Evolutionary conservation across 805 yeast species (phyloP).

Genomic region (Saturnispora zaruensis): DNA sequence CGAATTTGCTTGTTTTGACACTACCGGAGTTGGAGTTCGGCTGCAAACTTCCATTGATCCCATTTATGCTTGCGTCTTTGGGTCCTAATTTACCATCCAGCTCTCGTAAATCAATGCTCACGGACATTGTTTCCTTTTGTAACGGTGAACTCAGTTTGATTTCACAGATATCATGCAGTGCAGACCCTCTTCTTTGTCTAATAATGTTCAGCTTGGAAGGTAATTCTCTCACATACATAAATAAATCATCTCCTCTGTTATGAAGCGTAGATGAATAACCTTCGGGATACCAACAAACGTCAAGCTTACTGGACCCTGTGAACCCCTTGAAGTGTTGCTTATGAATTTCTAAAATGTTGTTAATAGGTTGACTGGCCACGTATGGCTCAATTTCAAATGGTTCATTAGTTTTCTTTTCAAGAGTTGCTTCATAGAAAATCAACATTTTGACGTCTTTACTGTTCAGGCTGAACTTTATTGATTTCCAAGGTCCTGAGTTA

Average conservation of each 20-base stretch:
- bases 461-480: constrained; percentile 10
- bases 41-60: neutral
- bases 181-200: constrained; percentile 20
- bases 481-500: constrained; percentile 11
- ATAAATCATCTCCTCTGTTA: constrained; percentile 38
- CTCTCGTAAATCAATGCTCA: constrained; percentile 35
- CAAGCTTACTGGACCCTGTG: constrained; percentile 15
- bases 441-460: constrained; percentile 27
- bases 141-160: constrained; percentile 35
- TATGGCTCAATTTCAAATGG: neutral
- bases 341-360: neutral
- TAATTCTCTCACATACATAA: constrained; percentile 43
- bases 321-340: constrained; percentile 1
- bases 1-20: neutral
- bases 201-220: constrained; percentile 37
- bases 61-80: neutral
- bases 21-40: neutral
- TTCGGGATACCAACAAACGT: constrained; percentile 34
- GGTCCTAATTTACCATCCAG: constrained; percentile 28
- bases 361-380: neutral
- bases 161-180: constrained; percentile 31
- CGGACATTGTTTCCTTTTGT: constrained; percentile 29
- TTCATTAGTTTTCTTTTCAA: neutral
- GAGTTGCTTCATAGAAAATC: constrained; percentile 22
- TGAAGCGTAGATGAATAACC: constrained; percentile 44